These are phyloP conservation scores for Mortierella sp. DNA, from an alignment of 371 early-diverging fungal genomes.

Conservation along the genomic window DNA sequence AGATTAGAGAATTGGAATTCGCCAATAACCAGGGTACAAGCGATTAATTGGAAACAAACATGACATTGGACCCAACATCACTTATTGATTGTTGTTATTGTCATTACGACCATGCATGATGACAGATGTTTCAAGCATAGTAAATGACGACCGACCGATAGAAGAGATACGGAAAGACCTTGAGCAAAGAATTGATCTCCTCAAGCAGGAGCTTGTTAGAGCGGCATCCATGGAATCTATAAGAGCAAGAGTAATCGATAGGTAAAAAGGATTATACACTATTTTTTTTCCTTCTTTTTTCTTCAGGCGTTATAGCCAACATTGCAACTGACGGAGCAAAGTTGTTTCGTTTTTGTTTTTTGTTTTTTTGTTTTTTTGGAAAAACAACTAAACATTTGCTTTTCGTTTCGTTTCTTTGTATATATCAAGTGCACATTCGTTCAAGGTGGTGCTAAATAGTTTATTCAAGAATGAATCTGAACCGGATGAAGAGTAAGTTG, in stretches of 20 bases:
- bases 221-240: constrained; percentile 27
- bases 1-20: constrained; percentile 46
- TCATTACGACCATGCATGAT: not conserved
- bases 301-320: not conserved
- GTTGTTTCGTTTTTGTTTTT: not conserved
- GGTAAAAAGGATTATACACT: constrained; percentile 1
- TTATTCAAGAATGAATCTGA: constrained; percentile 29
- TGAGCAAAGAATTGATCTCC: constrained; percentile 26
- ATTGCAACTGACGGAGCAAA: not conserved
- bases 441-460: constrained; percentile 31
- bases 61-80: not conserved
- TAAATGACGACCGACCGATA: not conserved
- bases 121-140: not conserved
- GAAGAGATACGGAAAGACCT: constrained; percentile 12
- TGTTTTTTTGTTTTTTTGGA: too few relatives aligned
- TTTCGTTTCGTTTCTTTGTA: not conserved
- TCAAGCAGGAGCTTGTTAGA: constrained; percentile 35
- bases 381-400: not conserved
- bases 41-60: too few relatives aligned
- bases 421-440: constrained; percentile 19
- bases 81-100: not conserved
- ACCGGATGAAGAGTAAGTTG: constrained; percentile 25
- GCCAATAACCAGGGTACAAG: constrained; percentile 19
- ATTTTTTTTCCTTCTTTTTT: not conserved
- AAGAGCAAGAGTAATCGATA: constrained; percentile 26